Percentiles rank a stretch among this genome's conserved stretches.
phyloP scores from a whole-genome alignment of 495 filamentous ascomycete genomes.

The Aspergillus leporis region DNA sequence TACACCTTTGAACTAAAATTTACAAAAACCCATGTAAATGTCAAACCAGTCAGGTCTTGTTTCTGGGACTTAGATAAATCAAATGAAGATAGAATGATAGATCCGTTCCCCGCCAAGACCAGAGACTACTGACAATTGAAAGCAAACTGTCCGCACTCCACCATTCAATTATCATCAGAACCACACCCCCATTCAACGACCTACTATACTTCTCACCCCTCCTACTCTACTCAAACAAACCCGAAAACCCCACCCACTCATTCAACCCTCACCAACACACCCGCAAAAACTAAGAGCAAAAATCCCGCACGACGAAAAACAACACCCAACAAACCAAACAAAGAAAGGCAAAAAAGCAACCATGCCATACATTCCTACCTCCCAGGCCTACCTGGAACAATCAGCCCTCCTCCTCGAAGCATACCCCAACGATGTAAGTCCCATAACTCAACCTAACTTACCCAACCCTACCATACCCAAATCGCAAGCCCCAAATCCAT shows the following conservation, averaged over 20 bases:
- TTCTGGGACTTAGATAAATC: too few relatives aligned
- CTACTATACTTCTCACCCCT: neutral
- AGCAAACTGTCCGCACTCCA: conserved; percentile 5
- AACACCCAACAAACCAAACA: neutral
- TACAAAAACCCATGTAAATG: neutral
- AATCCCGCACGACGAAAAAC: neutral
- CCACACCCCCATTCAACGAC: neutral
- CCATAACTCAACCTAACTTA: conserved; percentile 1
- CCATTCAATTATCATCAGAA: neutral
- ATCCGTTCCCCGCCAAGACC: conserved; percentile 2
- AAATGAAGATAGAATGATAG: neutral
- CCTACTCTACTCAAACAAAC: neutral
- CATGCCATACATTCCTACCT: conserved; percentile 61
- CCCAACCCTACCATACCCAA: conserved; percentile 6
- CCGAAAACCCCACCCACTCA: neutral
- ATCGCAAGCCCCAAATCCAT: neutral
- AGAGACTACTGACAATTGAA: neutral
- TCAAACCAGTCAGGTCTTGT: too few relatives aligned
- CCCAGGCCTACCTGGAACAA: conserved; percentile 64
- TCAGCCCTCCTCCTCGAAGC: conserved; percentile 62
- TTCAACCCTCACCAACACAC: neutral
- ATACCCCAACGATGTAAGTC: conserved; percentile 61
- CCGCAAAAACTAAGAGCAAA: neutral
- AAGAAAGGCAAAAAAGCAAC: conserved; percentile 1
- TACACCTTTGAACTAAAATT: neutral